Evolutionary conservation across 225 moss, liverwort and hornwort species (phyloP).

Genomic region (Marchantia polymorpha): DNA sequence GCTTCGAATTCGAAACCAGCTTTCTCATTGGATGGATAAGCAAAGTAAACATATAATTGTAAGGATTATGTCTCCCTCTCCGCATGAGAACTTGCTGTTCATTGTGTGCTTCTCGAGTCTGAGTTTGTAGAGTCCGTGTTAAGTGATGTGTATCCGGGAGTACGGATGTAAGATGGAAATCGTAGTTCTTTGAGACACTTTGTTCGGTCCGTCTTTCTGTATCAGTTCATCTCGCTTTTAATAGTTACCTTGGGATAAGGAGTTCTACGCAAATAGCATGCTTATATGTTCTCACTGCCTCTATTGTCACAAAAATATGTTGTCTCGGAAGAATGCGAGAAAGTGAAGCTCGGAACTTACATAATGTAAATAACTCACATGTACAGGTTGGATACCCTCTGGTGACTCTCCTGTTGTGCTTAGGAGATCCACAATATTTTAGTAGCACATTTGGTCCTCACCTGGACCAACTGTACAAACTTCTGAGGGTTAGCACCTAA

Average conservation of each 20-base stretch:
- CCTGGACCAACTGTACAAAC: slow-evolving; percentile 86
- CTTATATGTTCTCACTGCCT: too few relatives aligned
- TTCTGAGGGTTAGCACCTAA: slow-evolving; percentile 57
- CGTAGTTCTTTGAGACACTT: too few relatives aligned
- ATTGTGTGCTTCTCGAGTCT: not conserved
- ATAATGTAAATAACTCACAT: not conserved
- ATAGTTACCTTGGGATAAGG: too few relatives aligned
- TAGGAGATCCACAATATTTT: slow-evolving; percentile 83
- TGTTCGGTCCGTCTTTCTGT: too few relatives aligned
- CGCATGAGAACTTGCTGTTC: not conserved
- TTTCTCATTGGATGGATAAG: slow-evolving; percentile 95
- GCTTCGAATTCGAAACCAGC: slow-evolving; percentile 70
- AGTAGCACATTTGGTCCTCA: slow-evolving; percentile 69
- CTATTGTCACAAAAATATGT: too few relatives aligned
- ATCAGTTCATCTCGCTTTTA: too few relatives aligned
- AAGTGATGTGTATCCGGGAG: too few relatives aligned
- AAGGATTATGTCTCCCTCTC: slow-evolving; percentile 34
- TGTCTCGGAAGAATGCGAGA: not conserved
- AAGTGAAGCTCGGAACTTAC: not conserved
- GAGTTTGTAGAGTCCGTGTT: too few relatives aligned
- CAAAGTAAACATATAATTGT: slow-evolving; percentile 98
- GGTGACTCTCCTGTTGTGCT: slow-evolving; percentile 87
- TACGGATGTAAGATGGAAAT: too few relatives aligned
- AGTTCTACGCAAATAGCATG: too few relatives aligned
- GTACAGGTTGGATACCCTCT: slow-evolving; percentile 95